Conservation (phyloP, 331 rosid genomes). For the Malus hybrid region DNA sequence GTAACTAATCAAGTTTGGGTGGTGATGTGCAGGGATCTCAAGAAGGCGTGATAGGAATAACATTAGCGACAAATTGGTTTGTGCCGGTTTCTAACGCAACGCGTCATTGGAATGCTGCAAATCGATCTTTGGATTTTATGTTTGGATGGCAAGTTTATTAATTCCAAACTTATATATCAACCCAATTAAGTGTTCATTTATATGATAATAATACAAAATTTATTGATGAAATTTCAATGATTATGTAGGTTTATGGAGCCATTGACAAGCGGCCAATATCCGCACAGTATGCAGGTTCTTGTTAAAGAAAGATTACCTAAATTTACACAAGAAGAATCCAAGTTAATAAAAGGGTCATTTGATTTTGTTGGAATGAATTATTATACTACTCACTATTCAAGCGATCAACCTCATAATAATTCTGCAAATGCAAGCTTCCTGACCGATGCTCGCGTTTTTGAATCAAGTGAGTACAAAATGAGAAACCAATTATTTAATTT, state of each 20-base stretch:
- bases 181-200: not conserved
- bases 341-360: slow-evolving; percentile 2
- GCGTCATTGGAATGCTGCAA: slow-evolving; percentile 23
- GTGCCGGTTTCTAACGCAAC: slow-evolving; percentile 24
- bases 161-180: not conserved
- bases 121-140: slow-evolving; percentile 49
- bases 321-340: slow-evolving; percentile 6
- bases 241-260: slow-evolving; percentile 24
- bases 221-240: not conserved
- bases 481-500: too few relatives aligned
- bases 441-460: slow-evolving; percentile 1
- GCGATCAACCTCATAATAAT: not conserved
- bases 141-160: slow-evolving; percentile 46
- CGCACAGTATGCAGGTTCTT: slow-evolving; percentile 9
- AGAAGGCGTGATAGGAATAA: slow-evolving; percentile 53
- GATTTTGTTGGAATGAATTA: slow-evolving; percentile 28
- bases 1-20: not conserved
- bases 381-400: slow-evolving; percentile 22
- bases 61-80: slow-evolving; percentile 36
- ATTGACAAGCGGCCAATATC: slow-evolving; percentile 19
- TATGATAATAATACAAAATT: not conserved
- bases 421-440: not conserved
- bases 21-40: slow-evolving; percentile 30
- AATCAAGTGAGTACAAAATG: not conserved
- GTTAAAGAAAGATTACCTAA: slow-evolving; percentile 15